A percentile compares a stretch with the other conserved stretches of the same genome.
phyloP scores from a whole-genome alignment of 2,329 filamentous ascomycete species.

The Amauroascus niger region DNA sequence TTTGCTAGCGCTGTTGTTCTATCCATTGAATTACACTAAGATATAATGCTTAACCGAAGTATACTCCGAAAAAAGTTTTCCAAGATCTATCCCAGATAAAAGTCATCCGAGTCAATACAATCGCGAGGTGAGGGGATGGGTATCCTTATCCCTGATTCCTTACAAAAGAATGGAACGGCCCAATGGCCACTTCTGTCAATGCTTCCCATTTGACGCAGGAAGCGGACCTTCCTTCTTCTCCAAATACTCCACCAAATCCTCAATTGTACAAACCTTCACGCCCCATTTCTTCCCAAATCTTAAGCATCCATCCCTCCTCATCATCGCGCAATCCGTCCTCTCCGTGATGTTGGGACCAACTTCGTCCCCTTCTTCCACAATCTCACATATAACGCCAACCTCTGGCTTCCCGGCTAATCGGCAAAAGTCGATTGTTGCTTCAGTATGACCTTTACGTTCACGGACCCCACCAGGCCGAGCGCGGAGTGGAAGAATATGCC shows the following conservation, averaged over 20 bases:
- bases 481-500: conserved; percentile 80
- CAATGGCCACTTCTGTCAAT: conserved; percentile 6
- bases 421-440: conserved; percentile 87
- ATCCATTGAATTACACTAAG: too few relatives aligned
- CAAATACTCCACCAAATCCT: conserved; percentile 71
- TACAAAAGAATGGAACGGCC: neutral
- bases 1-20: too few relatives aligned
- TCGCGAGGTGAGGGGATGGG: neutral
- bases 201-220: conserved; percentile 28
- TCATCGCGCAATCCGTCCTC: conserved; percentile 59
- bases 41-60: too few relatives aligned
- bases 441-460: conserved; percentile 75
- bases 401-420: conserved; percentile 64
- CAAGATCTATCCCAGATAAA: neutral
- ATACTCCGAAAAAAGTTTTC: neutral
- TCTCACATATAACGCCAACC: conserved; percentile 79
- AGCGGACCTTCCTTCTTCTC: conserved; percentile 58
- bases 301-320: conserved; percentile 79
- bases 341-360: conserved; percentile 34
- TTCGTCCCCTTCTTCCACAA: conserved; percentile 76
- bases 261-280: conserved; percentile 89
- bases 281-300: conserved; percentile 81
- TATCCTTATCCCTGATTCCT: neutral
- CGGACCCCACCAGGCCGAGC: conserved; percentile 71
- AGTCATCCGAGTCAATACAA: too few relatives aligned